Conservation (phyloP, 1,284 basidiomycete genomes). For the Puccinia novopanici region DNA sequence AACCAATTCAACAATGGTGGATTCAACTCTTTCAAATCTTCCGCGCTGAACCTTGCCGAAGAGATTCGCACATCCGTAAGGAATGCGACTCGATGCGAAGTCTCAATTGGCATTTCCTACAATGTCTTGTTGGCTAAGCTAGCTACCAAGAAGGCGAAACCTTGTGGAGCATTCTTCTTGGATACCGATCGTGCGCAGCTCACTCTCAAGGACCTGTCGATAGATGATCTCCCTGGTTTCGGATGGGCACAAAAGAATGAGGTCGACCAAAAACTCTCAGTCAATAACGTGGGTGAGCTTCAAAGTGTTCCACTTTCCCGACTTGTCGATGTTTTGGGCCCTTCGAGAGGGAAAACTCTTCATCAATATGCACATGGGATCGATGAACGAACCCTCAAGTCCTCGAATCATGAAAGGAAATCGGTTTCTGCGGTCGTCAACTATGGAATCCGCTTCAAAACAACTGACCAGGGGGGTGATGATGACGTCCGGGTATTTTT, state of each 20-base stretch:
- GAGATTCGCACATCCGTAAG: conserved; percentile 75
- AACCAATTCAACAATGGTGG: conserved; percentile 23
- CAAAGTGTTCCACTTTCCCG: conserved; percentile 57
- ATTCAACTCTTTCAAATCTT: conserved; percentile 58
- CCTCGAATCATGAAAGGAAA: conserved; percentile 52
- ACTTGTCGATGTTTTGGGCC: conserved; percentile 25
- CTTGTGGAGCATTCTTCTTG: conserved; percentile 79
- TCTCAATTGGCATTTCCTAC: conserved; percentile 77
- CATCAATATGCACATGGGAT: conserved; percentile 11
- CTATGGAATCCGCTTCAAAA: conserved; percentile 91
- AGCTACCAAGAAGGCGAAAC: conserved; percentile 87
- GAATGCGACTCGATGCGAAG: conserved; percentile 78
- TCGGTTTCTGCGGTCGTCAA: conserved; percentile 54
- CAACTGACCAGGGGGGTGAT: conserved; percentile 65
- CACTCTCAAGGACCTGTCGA: conserved; percentile 74
- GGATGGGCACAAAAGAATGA: conserved; percentile 64
- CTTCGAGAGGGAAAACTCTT: conserved; percentile 35
- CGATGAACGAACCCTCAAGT: conserved; percentile 2
- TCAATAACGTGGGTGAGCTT: conserved; percentile 74
- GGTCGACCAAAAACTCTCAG: conserved; percentile 71
- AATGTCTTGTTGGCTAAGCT: conserved; percentile 90
- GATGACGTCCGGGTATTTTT: conserved; percentile 71
- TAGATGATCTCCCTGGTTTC: conserved; percentile 84
- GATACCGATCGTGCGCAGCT: conserved; percentile 63
- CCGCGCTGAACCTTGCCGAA: conserved; percentile 68